Conservation (phyloP, 1,284 basidiomycete species). For the Pascua sp. region DNA sequence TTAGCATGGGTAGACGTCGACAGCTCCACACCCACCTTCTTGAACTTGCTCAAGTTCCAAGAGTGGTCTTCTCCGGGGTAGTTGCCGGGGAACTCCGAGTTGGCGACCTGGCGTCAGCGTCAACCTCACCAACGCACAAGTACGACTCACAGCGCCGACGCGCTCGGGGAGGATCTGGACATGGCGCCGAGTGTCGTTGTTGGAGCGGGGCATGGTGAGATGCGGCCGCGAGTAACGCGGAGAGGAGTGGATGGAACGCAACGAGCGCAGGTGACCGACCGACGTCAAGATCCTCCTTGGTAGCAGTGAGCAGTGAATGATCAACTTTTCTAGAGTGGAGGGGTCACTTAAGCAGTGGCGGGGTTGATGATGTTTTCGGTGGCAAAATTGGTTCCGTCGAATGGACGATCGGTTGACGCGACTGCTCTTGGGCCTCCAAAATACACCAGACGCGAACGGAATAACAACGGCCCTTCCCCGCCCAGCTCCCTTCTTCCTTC, state of each 20-base stretch:
- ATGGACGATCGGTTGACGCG: slow-evolving; percentile 16
- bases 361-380: neutral
- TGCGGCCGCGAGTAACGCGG: neutral
- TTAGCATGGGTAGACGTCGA: neutral
- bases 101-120: slow-evolving; percentile 12
- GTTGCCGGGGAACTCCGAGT: slow-evolving; percentile 24
- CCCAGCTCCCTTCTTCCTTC: neutral
- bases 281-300: no score
- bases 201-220: slow-evolving; percentile 20
- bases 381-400: slow-evolving; percentile 17
- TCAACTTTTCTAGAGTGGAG: slow-evolving; percentile 12
- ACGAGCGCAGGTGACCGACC: neutral
- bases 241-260: neutral
- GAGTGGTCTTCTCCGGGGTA: slow-evolving; percentile 76
- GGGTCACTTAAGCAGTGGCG: neutral
- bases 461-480: neutral
- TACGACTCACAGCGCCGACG: slow-evolving; percentile 55
- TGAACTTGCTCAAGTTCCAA: slow-evolving; percentile 74
- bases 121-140: neutral
- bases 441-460: neutral
- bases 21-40: slow-evolving; percentile 58
- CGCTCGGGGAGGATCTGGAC: slow-evolving; percentile 66
- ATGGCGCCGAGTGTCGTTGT: slow-evolving; percentile 52
- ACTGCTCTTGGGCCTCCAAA: slow-evolving; percentile 11
- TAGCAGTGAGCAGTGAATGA: no score